Conservation (phyloP, 2,329 filamentous ascomycete species). For the Xylaria hypoxylon region DNA sequence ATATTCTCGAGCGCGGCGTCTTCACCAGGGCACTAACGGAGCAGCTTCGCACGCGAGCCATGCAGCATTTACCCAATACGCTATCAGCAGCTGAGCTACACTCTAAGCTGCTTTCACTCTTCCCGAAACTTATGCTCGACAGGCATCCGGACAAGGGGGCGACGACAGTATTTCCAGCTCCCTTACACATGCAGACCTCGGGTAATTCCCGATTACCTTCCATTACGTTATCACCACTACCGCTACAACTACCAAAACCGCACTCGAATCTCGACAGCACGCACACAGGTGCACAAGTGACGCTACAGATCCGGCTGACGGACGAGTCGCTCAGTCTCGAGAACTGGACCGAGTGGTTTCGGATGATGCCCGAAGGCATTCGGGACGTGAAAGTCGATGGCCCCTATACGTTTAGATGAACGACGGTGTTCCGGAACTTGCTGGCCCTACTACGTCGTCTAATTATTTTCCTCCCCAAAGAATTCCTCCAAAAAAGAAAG, state of each 20-base stretch:
- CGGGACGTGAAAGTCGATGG: slow-evolving; percentile 67
- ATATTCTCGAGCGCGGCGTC: slow-evolving; percentile 60
- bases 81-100: slow-evolving; percentile 67
- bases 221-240: slow-evolving; percentile 65
- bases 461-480: slow-evolving; percentile 3
- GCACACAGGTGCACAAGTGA: slow-evolving; percentile 57
- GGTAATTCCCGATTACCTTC: slow-evolving; percentile 66
- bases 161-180: slow-evolving; percentile 62
- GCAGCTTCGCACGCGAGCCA: slow-evolving; percentile 61
- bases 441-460: slow-evolving; percentile 23
- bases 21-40: slow-evolving; percentile 65
- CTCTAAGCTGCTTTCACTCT: slow-evolving; percentile 63
- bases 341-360: slow-evolving; percentile 68
- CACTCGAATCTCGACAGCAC: slow-evolving; percentile 53
- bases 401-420: slow-evolving; percentile 59
- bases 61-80: slow-evolving; percentile 56
- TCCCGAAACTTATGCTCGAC: slow-evolving; percentile 65
- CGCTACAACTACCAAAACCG: slow-evolving; percentile 48
- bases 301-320: slow-evolving; percentile 62
- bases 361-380: slow-evolving; percentile 68
- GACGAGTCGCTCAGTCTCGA: slow-evolving; percentile 65
- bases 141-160: slow-evolving; percentile 61
- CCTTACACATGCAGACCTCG: slow-evolving; percentile 67
- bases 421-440: slow-evolving; percentile 20
- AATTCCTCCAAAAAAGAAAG: slow-evolving; percentile 5